Evolutionary conservation across 345 rosid species (phyloP).

Genomic region (Eucalyptus shirleyi): DNA sequence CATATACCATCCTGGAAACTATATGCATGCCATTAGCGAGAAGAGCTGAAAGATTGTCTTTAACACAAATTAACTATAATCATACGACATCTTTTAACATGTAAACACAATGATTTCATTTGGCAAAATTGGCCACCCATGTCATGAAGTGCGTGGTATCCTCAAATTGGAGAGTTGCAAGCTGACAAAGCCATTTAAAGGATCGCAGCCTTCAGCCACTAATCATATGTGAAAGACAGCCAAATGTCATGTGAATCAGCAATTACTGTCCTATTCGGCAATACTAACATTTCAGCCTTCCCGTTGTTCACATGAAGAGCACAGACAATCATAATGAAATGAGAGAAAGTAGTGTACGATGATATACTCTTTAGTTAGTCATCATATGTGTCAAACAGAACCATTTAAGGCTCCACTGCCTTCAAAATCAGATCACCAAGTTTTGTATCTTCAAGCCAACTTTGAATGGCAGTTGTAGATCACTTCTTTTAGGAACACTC

Average conservation of each 20-base stretch:
- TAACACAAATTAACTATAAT: no score
- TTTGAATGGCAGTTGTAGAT: no score
- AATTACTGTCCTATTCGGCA: constrained; percentile 73
- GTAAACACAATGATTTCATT: no score
- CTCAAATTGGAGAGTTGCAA: not conserved
- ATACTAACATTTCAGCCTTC: constrained; percentile 91
- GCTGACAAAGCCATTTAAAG: no score
- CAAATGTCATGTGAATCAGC: constrained; percentile 96
- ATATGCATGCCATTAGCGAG: not conserved
- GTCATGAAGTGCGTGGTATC: no score
- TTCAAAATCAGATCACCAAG: no score
- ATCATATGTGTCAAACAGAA: no score
- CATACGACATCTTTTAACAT: not conserved
- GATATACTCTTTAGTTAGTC: no score
- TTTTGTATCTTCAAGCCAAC: no score
- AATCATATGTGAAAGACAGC: constrained; percentile 91
- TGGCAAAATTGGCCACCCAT: no score
- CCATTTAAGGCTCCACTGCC: no score
- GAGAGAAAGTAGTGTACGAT: constrained; percentile 40
- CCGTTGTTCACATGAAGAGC: constrained; percentile 96
- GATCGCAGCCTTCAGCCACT: constrained; percentile 71
- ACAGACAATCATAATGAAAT: constrained; percentile 87
- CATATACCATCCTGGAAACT: not conserved
- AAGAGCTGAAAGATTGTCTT: not conserved
- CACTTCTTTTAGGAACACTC: no score